These are phyloP conservation scores for Epichloe bromicola DNA, from an alignment of 2,329 filamentous ascomycete genomes.

Conservation along the genomic window DNA sequence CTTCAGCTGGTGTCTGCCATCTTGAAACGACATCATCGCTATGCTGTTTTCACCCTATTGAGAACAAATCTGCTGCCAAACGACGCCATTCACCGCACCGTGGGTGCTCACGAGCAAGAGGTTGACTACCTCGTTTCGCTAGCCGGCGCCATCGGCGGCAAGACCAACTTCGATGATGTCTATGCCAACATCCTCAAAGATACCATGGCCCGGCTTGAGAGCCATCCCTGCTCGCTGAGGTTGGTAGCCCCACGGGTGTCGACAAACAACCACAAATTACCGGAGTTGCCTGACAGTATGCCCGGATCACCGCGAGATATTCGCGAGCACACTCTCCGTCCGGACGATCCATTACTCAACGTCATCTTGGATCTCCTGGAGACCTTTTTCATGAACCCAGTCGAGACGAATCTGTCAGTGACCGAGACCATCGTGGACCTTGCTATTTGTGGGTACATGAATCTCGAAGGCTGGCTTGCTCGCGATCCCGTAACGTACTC, in stretches of 20 bases:
- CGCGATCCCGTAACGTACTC: conserved; percentile 53
- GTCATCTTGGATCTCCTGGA: conserved; percentile 59
- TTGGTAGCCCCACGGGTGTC: conserved; percentile 50
- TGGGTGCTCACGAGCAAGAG: conserved; percentile 63
- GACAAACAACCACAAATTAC: conserved; percentile 42
- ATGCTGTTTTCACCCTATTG: conserved; percentile 66
- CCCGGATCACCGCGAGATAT: conserved; percentile 50
- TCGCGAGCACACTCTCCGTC: conserved; percentile 46
- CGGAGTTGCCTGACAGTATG: conserved; percentile 40
- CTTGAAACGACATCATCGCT: conserved; percentile 74
- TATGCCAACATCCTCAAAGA: conserved; percentile 64
- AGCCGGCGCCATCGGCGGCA: conserved; percentile 54
- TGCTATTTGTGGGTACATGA: conserved; percentile 71
- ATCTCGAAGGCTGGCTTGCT: conserved; percentile 81
- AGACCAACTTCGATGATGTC: conserved; percentile 57
- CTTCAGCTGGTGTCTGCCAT: conserved; percentile 79
- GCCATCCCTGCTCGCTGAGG: conserved; percentile 58
- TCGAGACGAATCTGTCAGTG: conserved; percentile 80
- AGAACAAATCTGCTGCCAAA: conserved; percentile 47
- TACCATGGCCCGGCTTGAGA: conserved; percentile 53
- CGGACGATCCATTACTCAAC: conserved; percentile 49
- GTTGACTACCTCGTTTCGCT: conserved; percentile 58
- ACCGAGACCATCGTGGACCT: conserved; percentile 76
- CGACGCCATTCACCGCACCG: conserved; percentile 47
- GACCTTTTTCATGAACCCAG: conserved; percentile 77